A percentile compares a stretch with the other conserved stretches of the same genome.
These are phyloP conservation scores for Colletotrichum graminicola DNA, from an alignment of 2,329 filamentous ascomycete species.

Conservation along the genomic window DNA sequence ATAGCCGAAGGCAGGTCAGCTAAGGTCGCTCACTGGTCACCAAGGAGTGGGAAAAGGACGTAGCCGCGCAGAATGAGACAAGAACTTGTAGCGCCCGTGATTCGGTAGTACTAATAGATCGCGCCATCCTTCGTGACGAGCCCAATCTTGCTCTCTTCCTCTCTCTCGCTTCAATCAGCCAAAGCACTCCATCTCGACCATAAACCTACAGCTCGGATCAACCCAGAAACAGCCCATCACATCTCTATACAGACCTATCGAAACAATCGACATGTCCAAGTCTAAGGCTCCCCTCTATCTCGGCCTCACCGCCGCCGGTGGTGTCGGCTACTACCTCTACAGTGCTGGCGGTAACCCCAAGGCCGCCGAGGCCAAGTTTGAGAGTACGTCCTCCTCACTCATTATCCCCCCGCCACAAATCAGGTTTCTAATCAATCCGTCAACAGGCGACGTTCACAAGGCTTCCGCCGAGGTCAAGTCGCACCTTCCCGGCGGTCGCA, in stretches of 20 bases:
- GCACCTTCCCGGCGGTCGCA: slow-evolving; percentile 73
- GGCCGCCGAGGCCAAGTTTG: slow-evolving; percentile 86
- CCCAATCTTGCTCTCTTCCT: neutral
- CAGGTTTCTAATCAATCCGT: neutral
- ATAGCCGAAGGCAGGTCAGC: slow-evolving; percentile 11
- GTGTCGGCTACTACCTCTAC: slow-evolving; percentile 92
- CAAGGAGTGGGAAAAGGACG: slow-evolving; percentile 27
- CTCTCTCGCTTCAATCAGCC: slow-evolving; percentile 28
- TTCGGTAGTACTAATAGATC: slow-evolving; percentile 41
- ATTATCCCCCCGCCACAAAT: neutral
- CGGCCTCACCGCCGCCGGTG: slow-evolving; percentile 74
- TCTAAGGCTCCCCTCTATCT: slow-evolving; percentile 63
- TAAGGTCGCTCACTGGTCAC: slow-evolving; percentile 27
- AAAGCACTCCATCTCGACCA: slow-evolving; percentile 20
- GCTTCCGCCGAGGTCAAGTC: slow-evolving; percentile 75
- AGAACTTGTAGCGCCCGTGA: slow-evolving; percentile 28
- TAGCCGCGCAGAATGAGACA: slow-evolving; percentile 35
- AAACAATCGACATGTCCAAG: slow-evolving; percentile 57
- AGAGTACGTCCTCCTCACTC: slow-evolving; percentile 70
- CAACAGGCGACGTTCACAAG: slow-evolving; percentile 79
- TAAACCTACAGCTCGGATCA: neutral
- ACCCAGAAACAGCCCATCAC: neutral
- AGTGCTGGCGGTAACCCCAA: slow-evolving; percentile 83
- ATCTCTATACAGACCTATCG: neutral
- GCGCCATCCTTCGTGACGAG: slow-evolving; percentile 9